phyloP scores from a whole-genome alignment of 345 rosid species.

The Mangifera indica region DNA sequence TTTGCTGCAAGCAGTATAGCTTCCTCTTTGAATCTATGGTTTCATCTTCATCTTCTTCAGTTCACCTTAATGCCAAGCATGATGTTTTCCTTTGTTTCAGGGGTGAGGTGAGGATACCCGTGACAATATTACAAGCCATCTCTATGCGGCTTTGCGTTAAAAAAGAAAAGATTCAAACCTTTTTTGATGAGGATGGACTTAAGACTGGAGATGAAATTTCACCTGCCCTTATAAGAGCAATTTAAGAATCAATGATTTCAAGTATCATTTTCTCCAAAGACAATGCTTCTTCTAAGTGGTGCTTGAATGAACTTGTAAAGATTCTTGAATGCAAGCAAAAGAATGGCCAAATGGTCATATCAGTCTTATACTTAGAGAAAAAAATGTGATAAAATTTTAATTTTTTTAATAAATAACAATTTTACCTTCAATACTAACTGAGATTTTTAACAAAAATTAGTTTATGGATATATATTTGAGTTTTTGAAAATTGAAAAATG shows the following conservation, averaged over 20 bases:
- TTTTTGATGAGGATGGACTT: neutral
- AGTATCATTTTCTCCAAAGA: neutral
- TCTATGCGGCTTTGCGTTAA: too few species aligned
- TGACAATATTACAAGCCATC: too few species aligned
- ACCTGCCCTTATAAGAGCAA: neutral
- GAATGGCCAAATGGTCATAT: neutral
- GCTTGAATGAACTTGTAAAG: slow-evolving; percentile 1
- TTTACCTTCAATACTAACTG: too few species aligned
- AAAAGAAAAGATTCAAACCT: neutral
- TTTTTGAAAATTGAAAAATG: too few species aligned
- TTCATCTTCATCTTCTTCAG: neutral
- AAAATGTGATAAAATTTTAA: too few species aligned
- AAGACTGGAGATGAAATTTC: neutral
- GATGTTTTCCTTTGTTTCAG: too few species aligned
- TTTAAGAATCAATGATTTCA: neutral
- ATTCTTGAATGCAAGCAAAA: neutral
- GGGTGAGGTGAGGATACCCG: too few species aligned
- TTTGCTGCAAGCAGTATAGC: too few species aligned
- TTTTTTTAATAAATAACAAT: too few species aligned
- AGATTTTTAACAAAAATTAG: too few species aligned
- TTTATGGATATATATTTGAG: too few species aligned
- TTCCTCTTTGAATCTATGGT: too few species aligned
- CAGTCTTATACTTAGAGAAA: neutral
- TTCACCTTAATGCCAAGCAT: neutral
- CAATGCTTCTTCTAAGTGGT: neutral